Conservation (phyloP, 1,284 basidiomycete genomes). For the Crucibulum parvulum region DNA sequence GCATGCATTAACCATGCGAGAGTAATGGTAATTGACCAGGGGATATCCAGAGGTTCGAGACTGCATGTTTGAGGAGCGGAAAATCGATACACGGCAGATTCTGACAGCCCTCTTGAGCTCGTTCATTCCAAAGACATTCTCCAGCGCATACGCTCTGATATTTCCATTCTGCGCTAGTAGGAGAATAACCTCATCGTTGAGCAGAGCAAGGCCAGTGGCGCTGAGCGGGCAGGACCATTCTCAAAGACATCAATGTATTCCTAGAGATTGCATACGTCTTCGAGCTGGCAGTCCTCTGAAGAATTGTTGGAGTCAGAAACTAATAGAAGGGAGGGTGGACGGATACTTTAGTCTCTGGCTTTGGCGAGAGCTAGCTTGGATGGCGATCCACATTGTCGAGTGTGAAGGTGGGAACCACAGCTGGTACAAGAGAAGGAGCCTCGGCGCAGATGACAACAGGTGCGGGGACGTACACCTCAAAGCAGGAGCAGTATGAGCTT, state of each 20-base stretch:
- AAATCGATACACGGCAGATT: conserved; percentile 90
- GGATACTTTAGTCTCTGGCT: no score
- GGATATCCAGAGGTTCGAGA: conserved; percentile 89
- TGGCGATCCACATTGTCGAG: conserved; percentile 54
- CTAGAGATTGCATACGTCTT: conserved; percentile 66
- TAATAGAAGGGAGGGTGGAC: conserved; percentile 19
- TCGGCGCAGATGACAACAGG: conserved; percentile 18
- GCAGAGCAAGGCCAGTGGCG: conserved; percentile 56
- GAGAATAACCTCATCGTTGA: conserved; percentile 95
- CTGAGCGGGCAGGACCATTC: conserved; percentile 75
- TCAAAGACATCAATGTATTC: conserved; percentile 90
- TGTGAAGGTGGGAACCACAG: conserved; percentile 48
- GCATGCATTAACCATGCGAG: conserved; percentile 94
- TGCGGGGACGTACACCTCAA: no score
- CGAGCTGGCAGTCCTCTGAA: conserved; percentile 10
- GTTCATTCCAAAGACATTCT: conserved; percentile 77
- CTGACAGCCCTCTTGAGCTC: conserved; percentile 89
- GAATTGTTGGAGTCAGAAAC: conserved; percentile 11
- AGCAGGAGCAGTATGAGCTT: no score
- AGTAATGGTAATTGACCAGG: conserved; percentile 91
- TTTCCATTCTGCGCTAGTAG: conserved; percentile 91
- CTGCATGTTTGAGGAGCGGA: conserved; percentile 89
- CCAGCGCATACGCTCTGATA: conserved; percentile 92
- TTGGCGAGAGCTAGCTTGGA: conserved; percentile 24
- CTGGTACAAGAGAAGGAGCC: conserved; percentile 16